Evolutionary conservation across 306 rosid genomes (phyloP), one percentile per base, ranked within the genome.

Genomic region (Lathyrus aphaca): DNA sequence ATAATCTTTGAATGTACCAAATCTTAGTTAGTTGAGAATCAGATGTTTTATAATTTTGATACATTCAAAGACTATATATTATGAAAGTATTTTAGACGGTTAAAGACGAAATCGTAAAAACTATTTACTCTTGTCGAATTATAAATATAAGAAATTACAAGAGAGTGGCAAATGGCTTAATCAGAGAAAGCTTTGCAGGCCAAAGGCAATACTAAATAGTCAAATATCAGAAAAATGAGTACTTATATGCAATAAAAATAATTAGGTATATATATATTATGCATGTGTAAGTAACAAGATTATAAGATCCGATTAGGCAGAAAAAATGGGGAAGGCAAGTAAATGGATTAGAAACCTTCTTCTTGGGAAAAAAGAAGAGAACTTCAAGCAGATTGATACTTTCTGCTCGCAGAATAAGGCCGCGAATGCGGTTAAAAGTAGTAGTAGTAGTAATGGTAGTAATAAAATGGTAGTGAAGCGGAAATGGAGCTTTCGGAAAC

Each of bases 311-410:
- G n/a, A 32, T 58, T 59, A 59, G 43, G 13, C 73, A 49, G 30
- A 60, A 38, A 79, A 79, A 81, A 89, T 91, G 97, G 91, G 89
- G 45, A 91, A 87, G 72, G 88, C 97, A 1, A 64, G 91, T 49
- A 87, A 77, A 80, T 91, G 99, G 99, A 91, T 95, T 60, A 77
- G 77, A 64, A 86, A 86, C 74, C 80, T 84, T 43, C 84, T 91
- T 35, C 38, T 83, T 1, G 91, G 97, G 63, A 87, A 83, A 80
- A 88, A 79, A 72, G 92, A 79, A 13, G 82, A 76, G 14, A 83
- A 78, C 15, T 10, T 25, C 61, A 81, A 77, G 72, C 83, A 77
- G 83, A 84, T 62, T 35, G 79, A 73, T 7, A 10, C 58, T 17
- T 27, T 63, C 55, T 69, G 73, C 71, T 23, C 45, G 0, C 74